Conservation (phyloP, 1,284 basidiomycete species). For the Phellinidium pouzarii region DNA sequence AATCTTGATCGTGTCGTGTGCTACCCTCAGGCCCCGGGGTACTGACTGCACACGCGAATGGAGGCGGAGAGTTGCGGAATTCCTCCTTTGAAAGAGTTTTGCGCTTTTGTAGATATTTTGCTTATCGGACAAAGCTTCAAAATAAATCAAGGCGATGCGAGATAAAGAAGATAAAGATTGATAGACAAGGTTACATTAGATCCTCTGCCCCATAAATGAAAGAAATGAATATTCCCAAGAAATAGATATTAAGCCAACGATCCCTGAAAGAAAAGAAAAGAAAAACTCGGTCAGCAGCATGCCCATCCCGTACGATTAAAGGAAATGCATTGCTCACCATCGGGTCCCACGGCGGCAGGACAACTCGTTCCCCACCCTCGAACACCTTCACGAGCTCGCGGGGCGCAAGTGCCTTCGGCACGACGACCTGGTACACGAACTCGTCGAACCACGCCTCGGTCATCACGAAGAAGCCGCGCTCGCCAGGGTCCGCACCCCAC, state of each 20-base stretch:
- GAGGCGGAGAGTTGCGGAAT: too few species aligned
- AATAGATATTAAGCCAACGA: conserved; percentile 1
- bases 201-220: neutral
- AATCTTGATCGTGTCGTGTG: too few species aligned
- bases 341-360: conserved; percentile 84
- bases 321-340: conserved; percentile 49
- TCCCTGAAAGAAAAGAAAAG: neutral
- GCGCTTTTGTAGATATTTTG: too few species aligned
- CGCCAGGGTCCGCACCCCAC: conserved; percentile 79
- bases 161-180: too few species aligned
- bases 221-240: neutral
- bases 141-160: too few species aligned
- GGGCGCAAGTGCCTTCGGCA: conserved; percentile 73
- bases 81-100: too few species aligned
- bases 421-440: conserved; percentile 87
- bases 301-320: neutral
- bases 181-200: too few species aligned
- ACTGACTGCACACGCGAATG: too few species aligned
- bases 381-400: conserved; percentile 77
- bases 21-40: too few species aligned
- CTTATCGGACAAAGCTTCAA: too few species aligned
- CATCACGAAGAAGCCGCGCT: conserved; percentile 92
- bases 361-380: conserved; percentile 55
- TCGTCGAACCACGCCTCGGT: conserved; percentile 87
- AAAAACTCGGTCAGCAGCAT: neutral